phyloP scores from a whole-genome alignment of 495 filamentous ascomycete species.

The Aspergillus heteromorphus region DNA sequence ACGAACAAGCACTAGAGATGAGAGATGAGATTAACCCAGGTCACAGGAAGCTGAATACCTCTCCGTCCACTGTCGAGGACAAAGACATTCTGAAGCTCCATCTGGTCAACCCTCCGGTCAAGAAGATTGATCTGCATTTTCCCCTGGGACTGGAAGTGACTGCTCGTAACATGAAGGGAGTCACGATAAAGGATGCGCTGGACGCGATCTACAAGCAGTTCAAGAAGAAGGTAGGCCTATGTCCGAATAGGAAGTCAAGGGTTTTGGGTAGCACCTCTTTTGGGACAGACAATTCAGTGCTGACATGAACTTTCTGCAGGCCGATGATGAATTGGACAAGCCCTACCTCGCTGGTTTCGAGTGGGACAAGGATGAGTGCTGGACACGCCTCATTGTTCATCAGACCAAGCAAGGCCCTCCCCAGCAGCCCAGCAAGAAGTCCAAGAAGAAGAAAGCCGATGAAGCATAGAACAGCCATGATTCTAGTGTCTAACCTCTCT shows the following conservation, averaged over 20 bases:
- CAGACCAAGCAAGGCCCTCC: conserved; percentile 64
- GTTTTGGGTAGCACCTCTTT: too few species aligned
- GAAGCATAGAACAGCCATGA: conserved; percentile 25
- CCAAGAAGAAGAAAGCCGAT: conserved; percentile 61
- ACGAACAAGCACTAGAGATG: neutral
- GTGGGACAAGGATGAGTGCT: conserved; percentile 86
- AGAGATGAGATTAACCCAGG: conserved; percentile 5
- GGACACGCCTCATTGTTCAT: conserved; percentile 72
- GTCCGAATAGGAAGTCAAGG: neutral
- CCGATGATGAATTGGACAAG: conserved; percentile 77
- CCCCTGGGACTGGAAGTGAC: conserved; percentile 81
- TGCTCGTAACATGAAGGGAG: conserved; percentile 82
- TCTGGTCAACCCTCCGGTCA: conserved; percentile 74
- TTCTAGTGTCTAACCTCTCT: neutral
- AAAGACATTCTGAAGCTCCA: conserved; percentile 74
- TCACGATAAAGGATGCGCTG: conserved; percentile 91
- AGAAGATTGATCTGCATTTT: conserved; percentile 90
- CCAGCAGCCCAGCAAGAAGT: conserved; percentile 53
- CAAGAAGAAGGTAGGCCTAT: conserved; percentile 72
- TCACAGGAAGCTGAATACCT: conserved; percentile 83
- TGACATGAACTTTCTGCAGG: conserved; percentile 42
- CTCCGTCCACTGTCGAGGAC: conserved; percentile 68
- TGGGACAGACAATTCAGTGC: conserved; percentile 1
- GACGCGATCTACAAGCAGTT: conserved; percentile 91
- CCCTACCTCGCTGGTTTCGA: conserved; percentile 89